These are phyloP conservation scores for Sedum album DNA, from an alignment of 164 flowering plant genomes.

Conservation along the genomic window DNA sequence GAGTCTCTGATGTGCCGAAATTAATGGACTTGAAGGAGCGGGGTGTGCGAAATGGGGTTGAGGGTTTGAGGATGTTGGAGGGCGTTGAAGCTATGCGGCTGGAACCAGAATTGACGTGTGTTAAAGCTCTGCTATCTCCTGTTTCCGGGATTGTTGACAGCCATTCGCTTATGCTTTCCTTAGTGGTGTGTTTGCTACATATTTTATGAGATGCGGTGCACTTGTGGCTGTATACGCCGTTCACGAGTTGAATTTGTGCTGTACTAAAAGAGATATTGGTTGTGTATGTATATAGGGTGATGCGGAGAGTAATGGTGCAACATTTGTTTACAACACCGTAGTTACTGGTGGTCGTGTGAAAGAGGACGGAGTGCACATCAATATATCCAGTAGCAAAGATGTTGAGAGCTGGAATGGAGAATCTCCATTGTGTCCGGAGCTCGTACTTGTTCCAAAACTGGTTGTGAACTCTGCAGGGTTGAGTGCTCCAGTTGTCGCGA, in stretches of 20 bases:
- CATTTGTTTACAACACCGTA: constrained; percentile 62
- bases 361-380: constrained; percentile 36
- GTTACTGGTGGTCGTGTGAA: constrained; percentile 58
- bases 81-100: constrained; percentile 61
- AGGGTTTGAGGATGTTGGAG: constrained; percentile 62
- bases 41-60: constrained; percentile 70
- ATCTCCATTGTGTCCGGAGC: constrained; percentile 36
- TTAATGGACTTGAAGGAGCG: constrained; percentile 36
- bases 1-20: constrained; percentile 47
- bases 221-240: no score
- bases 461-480: constrained; percentile 78
- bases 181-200: constrained; percentile 39
- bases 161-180: constrained; percentile 78
- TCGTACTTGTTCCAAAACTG: constrained; percentile 54
- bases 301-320: constrained; percentile 58
- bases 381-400: constrained; percentile 41
- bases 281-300: constrained; percentile 97
- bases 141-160: constrained; percentile 71
- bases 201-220: background rate
- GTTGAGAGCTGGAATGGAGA: constrained; percentile 32
- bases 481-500: constrained; percentile 43
- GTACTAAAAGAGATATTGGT: no score
- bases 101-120: constrained; percentile 72
- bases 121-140: constrained; percentile 70
- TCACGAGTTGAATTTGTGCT: constrained; percentile 4